Evolutionary conservation across 2,329 filamentous ascomycete genomes (phyloP), one percentile per base, ranked within the genome.

Genomic region (Cordyceps farinosa): DNA sequence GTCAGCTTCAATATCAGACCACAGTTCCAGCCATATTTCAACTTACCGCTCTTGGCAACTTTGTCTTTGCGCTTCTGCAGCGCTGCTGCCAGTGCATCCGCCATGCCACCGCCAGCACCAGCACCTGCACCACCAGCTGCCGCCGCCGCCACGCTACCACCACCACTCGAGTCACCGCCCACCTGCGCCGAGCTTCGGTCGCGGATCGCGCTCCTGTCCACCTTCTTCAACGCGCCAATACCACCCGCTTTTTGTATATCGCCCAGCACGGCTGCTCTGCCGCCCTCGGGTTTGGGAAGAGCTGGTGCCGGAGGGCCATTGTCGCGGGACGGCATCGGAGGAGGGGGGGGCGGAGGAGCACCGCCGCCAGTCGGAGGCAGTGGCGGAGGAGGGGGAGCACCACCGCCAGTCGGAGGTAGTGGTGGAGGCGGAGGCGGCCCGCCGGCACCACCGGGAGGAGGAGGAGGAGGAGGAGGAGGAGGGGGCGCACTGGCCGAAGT

Each of bases 41-140:
- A 89, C 91, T 87, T 86, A 97, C 94, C 94, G 82, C 91, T 96
- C 75, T 91, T 89, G 78, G 91, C 91, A 74, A 97, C 94, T 82
- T 96, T 97, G 76, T 92, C 87, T 81, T 97, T 97, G 75, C 94
- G 84, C 78, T 91, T 90, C 72, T 89, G 86, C 70, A 93, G 77
- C 63, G 89, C 90, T 65, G 87, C 89, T 65, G 91, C 91, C 69
- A 97, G 78, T 54, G 92, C 93, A 78, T 90, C 91, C 29, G 92
- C 91, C 83, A 97, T 86, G 42, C 86, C 88, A 62, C 87, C 85
- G 56, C 79, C 74, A 47, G 80, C 72, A n/a, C 79, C 75, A 22
- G 80, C 72, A 22, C 82, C 81, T 1, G 51, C 53, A 53, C 83
- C 78, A 55, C 80, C 73, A 11, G 80, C 74, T 50, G 82, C 74